Base-by-base conservation (phyloP, 164 flowering plant species). In the Vitis cinerea region DNA sequence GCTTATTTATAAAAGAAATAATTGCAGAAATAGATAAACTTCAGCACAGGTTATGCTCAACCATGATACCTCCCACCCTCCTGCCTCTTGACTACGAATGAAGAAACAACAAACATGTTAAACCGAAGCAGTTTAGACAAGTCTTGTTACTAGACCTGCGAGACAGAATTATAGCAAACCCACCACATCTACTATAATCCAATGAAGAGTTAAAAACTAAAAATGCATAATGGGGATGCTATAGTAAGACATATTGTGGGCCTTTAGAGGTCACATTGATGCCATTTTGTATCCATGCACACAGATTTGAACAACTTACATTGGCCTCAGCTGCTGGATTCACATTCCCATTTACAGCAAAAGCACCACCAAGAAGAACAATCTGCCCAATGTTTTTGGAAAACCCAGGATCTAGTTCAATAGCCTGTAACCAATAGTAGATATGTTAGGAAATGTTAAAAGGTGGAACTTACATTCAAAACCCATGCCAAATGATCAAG, bases 321-420 rank as follows among this genome's bases (percentile, higher is more conserved):
- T 94, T 94, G 71, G 99, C 97, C 73, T 94, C 99, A 19, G 97
- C 85, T 16, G 99, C 97, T n/a, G 99, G 97, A 78, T 94, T 92
- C 13, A 92, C 99, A 82, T 92, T 94, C 66, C 98, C 98, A 77
- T 91, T 90, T 70, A 92, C 97, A 49, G 88, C 67, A 84, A 94
- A 94, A 64, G 97, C 93, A 74, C 99, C 99, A 72, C 99, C 99
- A 76, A 92, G 97, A 79, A 94, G 47, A 71, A 85, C 84, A 70
- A 94, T 88, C 75, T 92, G 90, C 57, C 85, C 83, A 65, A 92
- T 72, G 66, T 92, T 94, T 57, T 83, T 83, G n/a, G 81, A 52
- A 80, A 94, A 92, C 50, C 64, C 79, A 65, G 99, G 90, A 84
- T 92, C 97, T 61, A 72, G 75, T 69, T 91, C 76, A 57, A 91